Evolutionary conservation across 2,329 filamentous ascomycete species (phyloP).

Genomic region (Dryadomyces sulphureus): DNA sequence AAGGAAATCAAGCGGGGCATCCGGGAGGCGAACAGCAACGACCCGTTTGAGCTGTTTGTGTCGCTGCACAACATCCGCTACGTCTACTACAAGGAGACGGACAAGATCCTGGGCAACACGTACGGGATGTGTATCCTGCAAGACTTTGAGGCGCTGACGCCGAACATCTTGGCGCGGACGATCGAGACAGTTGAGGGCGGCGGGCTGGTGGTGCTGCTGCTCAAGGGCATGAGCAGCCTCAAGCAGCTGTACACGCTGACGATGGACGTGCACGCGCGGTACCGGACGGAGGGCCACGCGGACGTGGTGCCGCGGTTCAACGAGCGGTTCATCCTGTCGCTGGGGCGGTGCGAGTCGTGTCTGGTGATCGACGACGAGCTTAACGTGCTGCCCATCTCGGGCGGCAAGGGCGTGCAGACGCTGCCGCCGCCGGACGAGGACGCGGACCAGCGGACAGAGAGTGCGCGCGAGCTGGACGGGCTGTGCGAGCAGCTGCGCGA

Average conservation of each 20-base stretch:
- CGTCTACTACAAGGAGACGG: constrained; percentile 98
- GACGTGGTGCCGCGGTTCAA: constrained; percentile 96
- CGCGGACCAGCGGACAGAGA: constrained; percentile 39
- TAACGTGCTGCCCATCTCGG: constrained; percentile 93
- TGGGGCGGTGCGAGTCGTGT: constrained; percentile 90
- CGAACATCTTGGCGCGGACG: constrained; percentile 87
- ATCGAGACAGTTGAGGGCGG: constrained; percentile 97
- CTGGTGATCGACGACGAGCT: constrained; percentile 95
- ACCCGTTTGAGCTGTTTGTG: constrained; percentile 95
- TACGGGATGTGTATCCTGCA: constrained; percentile 74
- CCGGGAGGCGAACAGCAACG: constrained; percentile 80
- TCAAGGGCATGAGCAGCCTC: constrained; percentile 94
- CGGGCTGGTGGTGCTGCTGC: constrained; percentile 72
- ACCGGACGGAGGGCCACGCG: constrained; percentile 88
- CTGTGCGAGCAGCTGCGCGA: constrained; percentile 83
- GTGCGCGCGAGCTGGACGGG: constrained; percentile 64
- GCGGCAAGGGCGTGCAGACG: constrained; percentile 75
- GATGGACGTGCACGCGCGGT: constrained; percentile 96
- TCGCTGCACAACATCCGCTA: constrained; percentile 95
- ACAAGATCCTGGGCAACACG: constrained; percentile 95
- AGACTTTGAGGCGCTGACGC: constrained; percentile 94
- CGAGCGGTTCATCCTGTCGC: constrained; percentile 86
- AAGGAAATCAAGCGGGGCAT: constrained; percentile 94
- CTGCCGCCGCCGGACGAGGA: constrained; percentile 64
- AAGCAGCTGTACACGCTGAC: constrained; percentile 94